Percentiles rank a stretch among this genome's conserved stretches.
These are phyloP conservation scores for barrel medic (Medicago truncatula) DNA, from an alignment of 306 rosid genomes.

Conservation along the genomic window MtrunA17r5.0-ANR NC_053045.1:56218001-56218500, in stretches of 20 bases:
- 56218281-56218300: no score
- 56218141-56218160: neutral
- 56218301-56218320: no score
- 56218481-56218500: no score
- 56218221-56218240: no score
- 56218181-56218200: no score
- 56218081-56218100: neutral
- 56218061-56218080: neutral
- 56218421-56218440: neutral
- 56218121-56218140: neutral
- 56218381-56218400: neutral
- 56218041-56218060: neutral
- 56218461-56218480: no score
- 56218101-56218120: conserved; percentile 1
- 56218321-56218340: no score
- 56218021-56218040: conserved; percentile 7
- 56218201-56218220: no score
- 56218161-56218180: no score
- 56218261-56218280: no score
- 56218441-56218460: no score
- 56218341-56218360: neutral
- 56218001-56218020: neutral
- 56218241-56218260: no score
- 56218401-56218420: neutral
- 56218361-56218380: neutral